These are phyloP conservation scores for Zychaea mexicana DNA, from an alignment of 371 early-diverging fungal species.

Conservation along the genomic window DNA sequence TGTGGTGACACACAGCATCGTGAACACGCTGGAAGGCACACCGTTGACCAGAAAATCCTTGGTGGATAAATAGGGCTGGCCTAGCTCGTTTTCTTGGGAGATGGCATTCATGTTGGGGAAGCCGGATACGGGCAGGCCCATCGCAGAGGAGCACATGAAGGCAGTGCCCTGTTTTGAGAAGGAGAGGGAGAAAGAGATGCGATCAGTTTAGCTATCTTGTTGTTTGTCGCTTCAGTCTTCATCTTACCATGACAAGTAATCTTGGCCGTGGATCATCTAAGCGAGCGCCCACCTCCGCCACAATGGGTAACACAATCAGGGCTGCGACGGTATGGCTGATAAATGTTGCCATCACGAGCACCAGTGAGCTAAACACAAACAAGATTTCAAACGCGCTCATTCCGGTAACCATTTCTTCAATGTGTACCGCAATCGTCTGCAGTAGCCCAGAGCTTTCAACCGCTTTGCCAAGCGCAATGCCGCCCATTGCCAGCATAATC, in stretches of 20 bases:
- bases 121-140: constrained; percentile 81
- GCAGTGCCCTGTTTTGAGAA: constrained; percentile 56
- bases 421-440: constrained; percentile 70
- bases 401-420: constrained; percentile 66
- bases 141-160: constrained; percentile 80
- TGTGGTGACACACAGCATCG: constrained; percentile 59
- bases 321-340: constrained; percentile 96
- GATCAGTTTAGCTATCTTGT: neutral
- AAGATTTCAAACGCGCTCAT: constrained; percentile 70
- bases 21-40: constrained; percentile 61
- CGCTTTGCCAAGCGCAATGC: constrained; percentile 81
- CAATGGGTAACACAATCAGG: constrained; percentile 82
- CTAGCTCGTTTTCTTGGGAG: constrained; percentile 73
- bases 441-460: constrained; percentile 79
- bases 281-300: constrained; percentile 72
- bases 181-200: neutral
- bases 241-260: constrained; percentile 83
- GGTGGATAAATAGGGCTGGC: constrained; percentile 69
- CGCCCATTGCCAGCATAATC: constrained; percentile 89
- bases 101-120: constrained; percentile 90
- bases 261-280: constrained; percentile 86
- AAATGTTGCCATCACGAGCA: constrained; percentile 86
- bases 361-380: constrained; percentile 67
- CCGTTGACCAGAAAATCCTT: constrained; percentile 74
- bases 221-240: neutral